Conservation (phyloP, 2,329 filamentous ascomycete species). For the Colletotrichum plurivorum region DNA sequence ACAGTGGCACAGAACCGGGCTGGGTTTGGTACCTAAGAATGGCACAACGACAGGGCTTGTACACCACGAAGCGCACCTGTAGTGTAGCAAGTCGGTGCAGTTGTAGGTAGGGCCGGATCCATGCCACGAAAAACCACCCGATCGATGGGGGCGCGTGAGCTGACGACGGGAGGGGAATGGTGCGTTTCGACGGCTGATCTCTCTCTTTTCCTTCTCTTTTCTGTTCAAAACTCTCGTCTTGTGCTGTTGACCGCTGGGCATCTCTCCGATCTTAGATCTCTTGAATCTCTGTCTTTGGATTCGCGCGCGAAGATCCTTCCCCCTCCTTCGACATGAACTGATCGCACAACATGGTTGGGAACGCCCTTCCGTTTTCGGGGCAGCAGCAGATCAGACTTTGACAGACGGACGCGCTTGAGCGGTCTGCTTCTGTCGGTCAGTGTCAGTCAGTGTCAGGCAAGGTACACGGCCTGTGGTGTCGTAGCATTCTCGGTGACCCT, state of each 20-base stretch:
- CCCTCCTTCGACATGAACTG: not conserved
- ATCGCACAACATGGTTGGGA: too few relatives aligned
- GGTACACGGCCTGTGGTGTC: slow-evolving; percentile 2
- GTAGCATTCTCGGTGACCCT: slow-evolving; percentile 35
- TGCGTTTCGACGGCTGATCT: slow-evolving; percentile 18
- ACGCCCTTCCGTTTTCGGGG: too few relatives aligned
- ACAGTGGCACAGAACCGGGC: too few relatives aligned
- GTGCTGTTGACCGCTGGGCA: slow-evolving; percentile 16
- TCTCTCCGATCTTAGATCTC: slow-evolving; percentile 7
- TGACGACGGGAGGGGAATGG: slow-evolving; percentile 36
- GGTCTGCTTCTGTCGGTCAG: too few relatives aligned
- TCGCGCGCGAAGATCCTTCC: slow-evolving; percentile 6
- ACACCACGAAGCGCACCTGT: too few relatives aligned
- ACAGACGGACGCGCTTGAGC: too few relatives aligned
- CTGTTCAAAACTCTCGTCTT: too few relatives aligned
- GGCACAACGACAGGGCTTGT: too few relatives aligned
- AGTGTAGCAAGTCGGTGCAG: too few relatives aligned
- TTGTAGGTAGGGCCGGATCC: not conserved
- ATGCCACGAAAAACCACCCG: slow-evolving; percentile 17
- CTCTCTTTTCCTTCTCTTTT: not conserved
- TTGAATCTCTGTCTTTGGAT: slow-evolving; percentile 12
- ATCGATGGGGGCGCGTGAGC: slow-evolving; percentile 35
- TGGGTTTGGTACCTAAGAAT: too few relatives aligned
- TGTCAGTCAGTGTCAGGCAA: not conserved
- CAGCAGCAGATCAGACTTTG: too few relatives aligned